These are phyloP conservation scores for Pythium rhizo-oryzae DNA, from an alignment of 352 stramenopile species.

Conservation along the genomic window DNA sequence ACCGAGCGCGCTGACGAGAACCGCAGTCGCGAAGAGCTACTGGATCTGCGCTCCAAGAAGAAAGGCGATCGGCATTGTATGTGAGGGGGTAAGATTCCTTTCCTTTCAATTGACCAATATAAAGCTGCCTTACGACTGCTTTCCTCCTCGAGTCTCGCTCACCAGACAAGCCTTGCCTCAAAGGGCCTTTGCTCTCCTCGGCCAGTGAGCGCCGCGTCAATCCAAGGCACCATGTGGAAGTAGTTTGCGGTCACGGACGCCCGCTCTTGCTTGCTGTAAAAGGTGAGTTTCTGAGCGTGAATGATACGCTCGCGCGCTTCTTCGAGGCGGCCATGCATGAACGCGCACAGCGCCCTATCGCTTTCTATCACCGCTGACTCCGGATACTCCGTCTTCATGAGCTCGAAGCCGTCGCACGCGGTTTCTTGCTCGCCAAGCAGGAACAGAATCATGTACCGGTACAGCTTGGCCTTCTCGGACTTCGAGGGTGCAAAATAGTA, in stretches of 20 bases:
- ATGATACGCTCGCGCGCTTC: constrained; percentile 16
- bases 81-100: constrained; percentile 27
- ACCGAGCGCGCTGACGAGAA: constrained; percentile 71
- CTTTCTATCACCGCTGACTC: constrained; percentile 23
- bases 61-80: constrained; percentile 89
- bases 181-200: neutral
- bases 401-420: constrained; percentile 23
- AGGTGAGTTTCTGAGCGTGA: constrained; percentile 1
- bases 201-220: neutral
- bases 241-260: constrained; percentile 13
- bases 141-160: neutral
- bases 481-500: constrained; percentile 25
- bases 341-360: constrained; percentile 26
- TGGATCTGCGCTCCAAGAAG: constrained; percentile 86
- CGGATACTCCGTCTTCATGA: constrained; percentile 16
- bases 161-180: constrained; percentile 20
- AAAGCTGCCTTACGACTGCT: neutral
- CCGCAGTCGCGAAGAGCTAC: constrained; percentile 81
- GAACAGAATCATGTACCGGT: constrained; percentile 23
- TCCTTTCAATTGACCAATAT: no score
- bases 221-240: constrained; percentile 20
- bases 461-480: constrained; percentile 29
- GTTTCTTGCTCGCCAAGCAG: constrained; percentile 17
- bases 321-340: neutral
- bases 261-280: neutral